phyloP scores from a whole-genome alignment of 495 filamentous ascomycete species.

The Penicillium salamii region DNA sequence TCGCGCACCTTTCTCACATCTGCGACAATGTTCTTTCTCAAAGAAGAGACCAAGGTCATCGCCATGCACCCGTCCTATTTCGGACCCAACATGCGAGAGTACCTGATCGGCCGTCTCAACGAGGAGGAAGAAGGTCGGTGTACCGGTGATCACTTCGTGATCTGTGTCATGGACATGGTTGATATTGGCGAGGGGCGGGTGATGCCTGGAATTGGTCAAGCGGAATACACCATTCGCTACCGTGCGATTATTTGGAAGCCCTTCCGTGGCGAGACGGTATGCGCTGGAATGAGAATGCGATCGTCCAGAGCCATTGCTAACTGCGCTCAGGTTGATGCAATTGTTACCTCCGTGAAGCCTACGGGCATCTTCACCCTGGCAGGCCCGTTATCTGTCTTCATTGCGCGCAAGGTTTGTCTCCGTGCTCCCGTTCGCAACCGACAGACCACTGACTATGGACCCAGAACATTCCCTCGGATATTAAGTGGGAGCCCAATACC shows the following conservation, averaged over 20 bases:
- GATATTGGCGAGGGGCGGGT: conserved; percentile 90
- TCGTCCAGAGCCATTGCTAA: too few species aligned
- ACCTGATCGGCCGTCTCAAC: conserved; percentile 80
- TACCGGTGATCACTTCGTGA: conserved; percentile 90
- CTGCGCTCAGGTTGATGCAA: conserved; percentile 72
- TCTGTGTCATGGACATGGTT: conserved; percentile 91
- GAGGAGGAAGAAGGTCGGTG: conserved; percentile 92
- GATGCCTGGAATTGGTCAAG: conserved; percentile 80
- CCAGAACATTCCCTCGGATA: conserved; percentile 87
- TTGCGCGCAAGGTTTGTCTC: conserved; percentile 74
- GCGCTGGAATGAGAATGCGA: too few species aligned
- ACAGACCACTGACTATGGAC: conserved; percentile 15
- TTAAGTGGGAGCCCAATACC: conserved; percentile 89
- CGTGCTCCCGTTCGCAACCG: neutral
- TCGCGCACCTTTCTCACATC: conserved; percentile 1
- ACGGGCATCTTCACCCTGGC: conserved; percentile 91
- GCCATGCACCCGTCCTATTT: conserved; percentile 96
- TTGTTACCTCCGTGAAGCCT: conserved; percentile 83
- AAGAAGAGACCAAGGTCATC: conserved; percentile 89
- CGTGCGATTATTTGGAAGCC: conserved; percentile 96
- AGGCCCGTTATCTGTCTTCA: conserved; percentile 84
- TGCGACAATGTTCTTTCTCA: conserved; percentile 86
- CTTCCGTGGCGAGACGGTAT: conserved; percentile 93
- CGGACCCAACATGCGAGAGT: conserved; percentile 81
- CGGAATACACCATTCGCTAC: conserved; percentile 92